Evolutionary conservation across 768 basidiomycete species (phyloP).

Genomic region (Xanthoconium purpureum): DNA sequence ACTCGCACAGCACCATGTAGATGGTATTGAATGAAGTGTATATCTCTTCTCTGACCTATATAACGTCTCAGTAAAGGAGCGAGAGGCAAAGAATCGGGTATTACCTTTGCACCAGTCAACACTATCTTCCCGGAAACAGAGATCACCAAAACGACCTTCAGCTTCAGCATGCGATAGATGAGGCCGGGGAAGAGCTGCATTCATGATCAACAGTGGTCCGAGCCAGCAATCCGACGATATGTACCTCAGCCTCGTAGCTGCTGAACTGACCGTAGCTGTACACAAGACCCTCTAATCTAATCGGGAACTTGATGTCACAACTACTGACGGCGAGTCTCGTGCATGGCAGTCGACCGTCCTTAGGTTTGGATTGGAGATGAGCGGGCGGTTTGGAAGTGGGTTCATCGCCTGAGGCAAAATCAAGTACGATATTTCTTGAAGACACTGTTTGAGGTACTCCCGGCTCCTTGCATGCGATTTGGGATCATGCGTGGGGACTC

Average conservation of each 20-base stretch:
- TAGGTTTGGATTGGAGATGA: slow-evolving; percentile 51
- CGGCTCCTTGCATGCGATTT: slow-evolving; percentile 91
- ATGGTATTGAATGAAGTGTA: slow-evolving; percentile 99
- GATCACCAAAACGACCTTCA: slow-evolving; percentile 96
- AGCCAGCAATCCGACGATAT: slow-evolving; percentile 22
- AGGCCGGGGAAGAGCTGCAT: slow-evolving; percentile 93
- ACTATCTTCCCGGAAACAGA: slow-evolving; percentile 99
- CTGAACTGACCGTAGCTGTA: slow-evolving; percentile 98
- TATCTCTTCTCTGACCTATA: slow-evolving; percentile 95
- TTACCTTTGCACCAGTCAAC: slow-evolving; percentile 97
- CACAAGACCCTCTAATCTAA: slow-evolving; percentile 93
- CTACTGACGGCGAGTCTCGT: slow-evolving; percentile 88
- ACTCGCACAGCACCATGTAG: slow-evolving; percentile 95
- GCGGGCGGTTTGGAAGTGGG: slow-evolving; percentile 84
- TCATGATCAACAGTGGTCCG: not conserved
- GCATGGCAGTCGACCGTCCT: no score
- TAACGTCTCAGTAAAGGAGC: no score
- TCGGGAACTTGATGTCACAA: slow-evolving; percentile 99
- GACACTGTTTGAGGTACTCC: slow-evolving; percentile 98
- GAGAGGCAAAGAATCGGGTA: not conserved
- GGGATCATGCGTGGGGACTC: slow-evolving; percentile 90
- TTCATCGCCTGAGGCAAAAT: slow-evolving; percentile 98
- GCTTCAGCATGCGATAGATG: slow-evolving; percentile 99
- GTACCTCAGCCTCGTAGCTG: slow-evolving; percentile 95
- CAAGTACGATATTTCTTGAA: slow-evolving; percentile 97